Evolutionary conservation across 768 basidiomycete species (phyloP).

Genomic region (Tremella fuciformis): DNA sequence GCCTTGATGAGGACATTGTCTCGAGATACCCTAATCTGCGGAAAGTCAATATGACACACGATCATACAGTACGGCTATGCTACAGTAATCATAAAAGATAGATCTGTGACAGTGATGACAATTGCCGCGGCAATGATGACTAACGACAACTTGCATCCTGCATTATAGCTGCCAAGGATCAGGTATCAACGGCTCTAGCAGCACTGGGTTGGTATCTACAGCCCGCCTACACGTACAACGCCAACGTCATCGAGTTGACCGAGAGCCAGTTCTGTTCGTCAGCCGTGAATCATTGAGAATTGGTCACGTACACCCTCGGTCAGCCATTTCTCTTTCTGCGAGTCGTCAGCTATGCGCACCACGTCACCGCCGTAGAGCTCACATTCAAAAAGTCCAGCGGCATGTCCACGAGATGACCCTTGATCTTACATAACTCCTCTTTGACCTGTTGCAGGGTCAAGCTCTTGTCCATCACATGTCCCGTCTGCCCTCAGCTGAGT

Average conservation of each 20-base stretch:
- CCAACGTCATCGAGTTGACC: conserved; percentile 24
- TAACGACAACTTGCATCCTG: too few species aligned
- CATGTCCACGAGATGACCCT: conserved; percentile 55
- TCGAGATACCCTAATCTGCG: too few species aligned
- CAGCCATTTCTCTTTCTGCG: conserved; percentile 36
- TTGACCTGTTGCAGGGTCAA: conserved; percentile 70
- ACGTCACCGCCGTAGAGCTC: conserved; percentile 14
- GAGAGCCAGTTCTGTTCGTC: conserved; percentile 17
- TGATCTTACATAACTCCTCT: conserved; percentile 63
- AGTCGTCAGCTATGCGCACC: not conserved
- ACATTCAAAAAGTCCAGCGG: conserved; percentile 52
- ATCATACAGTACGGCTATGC: too few species aligned
- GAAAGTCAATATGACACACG: too few species aligned
- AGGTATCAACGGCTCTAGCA: too few species aligned
- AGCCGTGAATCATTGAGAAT: not conserved
- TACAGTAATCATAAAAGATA: too few species aligned
- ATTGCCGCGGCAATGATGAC: too few species aligned
- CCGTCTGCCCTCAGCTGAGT: conserved; percentile 57
- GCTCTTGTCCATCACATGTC: conserved; percentile 69
- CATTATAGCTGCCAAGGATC: too few species aligned
- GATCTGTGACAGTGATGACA: too few species aligned
- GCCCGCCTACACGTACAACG: conserved; percentile 20
- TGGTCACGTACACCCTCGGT: conserved; percentile 28
- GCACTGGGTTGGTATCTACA: not conserved
- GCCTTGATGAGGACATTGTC: too few species aligned